A percentile compares a stretch with the other conserved stretches of the same genome.
Evolutionary conservation across 208 protist species (phyloP).

Genomic region (Leishmania major): DNA sequence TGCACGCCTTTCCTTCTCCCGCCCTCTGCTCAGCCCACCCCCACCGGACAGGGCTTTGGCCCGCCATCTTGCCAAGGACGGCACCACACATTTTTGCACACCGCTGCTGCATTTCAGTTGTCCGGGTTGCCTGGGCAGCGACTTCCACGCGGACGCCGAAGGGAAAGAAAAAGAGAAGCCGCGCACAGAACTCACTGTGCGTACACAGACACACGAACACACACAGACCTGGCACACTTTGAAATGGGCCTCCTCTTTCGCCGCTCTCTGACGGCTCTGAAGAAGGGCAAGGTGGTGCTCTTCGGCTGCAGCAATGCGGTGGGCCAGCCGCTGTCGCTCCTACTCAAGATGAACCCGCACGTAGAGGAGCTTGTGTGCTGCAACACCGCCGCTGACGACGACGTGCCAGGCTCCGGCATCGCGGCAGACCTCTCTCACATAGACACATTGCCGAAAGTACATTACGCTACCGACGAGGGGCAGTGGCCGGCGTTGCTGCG

Average conservation of each 20-base stretch:
- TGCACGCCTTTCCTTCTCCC: neutral
- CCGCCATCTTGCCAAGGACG: neutral
- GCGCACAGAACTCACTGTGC: neutral
- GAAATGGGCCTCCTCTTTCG: conserved; percentile 42
- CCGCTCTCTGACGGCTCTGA: conserved; percentile 8
- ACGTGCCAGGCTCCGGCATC: conserved; percentile 48
- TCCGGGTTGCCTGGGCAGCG: neutral
- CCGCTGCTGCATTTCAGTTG: neutral
- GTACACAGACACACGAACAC: conserved; percentile 1
- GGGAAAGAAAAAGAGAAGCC: neutral
- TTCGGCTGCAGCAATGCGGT: conserved; percentile 92
- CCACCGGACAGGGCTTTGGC: neutral
- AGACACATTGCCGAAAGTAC: conserved; percentile 55
- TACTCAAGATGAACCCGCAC: conserved; percentile 88
- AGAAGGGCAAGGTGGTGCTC: conserved; percentile 82
- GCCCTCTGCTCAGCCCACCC: neutral
- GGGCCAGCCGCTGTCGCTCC: conserved; percentile 92
- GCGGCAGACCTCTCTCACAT: conserved; percentile 83
- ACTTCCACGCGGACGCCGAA: neutral
- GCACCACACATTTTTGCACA: neutral
- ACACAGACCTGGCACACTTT: neutral
- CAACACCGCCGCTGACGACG: conserved; percentile 40
- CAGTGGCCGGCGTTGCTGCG: conserved; percentile 70
- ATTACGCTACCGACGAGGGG: conserved; percentile 33
- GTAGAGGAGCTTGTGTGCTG: conserved; percentile 82